phyloP scores from a whole-genome alignment of 306 rosid genomes.

The Citrullus colocynthis region DNA sequence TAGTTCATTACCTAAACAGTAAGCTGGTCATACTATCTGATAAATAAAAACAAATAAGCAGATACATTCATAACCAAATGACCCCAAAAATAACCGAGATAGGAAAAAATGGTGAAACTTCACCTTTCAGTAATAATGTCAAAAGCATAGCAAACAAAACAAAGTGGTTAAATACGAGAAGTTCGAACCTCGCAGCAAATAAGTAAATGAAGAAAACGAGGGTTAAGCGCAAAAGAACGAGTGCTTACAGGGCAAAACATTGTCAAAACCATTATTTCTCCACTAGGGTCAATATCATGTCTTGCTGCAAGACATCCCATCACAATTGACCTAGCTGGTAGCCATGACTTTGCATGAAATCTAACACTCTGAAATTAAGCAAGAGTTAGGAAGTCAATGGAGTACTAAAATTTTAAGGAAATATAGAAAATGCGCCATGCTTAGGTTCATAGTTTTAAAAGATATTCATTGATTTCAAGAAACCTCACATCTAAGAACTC shows the following conservation, averaged over 20 bases:
- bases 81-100: too few species aligned
- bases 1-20: too few species aligned
- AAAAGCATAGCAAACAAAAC: not conserved
- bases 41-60: too few species aligned
- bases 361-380: slow-evolving; percentile 46
- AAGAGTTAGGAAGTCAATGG: not conserved
- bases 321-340: slow-evolving; percentile 95
- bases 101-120: too few species aligned
- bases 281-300: slow-evolving; percentile 61
- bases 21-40: too few species aligned
- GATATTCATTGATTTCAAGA: not conserved
- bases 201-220: not conserved
- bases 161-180: not conserved
- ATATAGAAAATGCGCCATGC: not conserved
- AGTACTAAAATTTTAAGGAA: not conserved
- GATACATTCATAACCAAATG: too few species aligned
- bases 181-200: not conserved
- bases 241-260: slow-evolving; percentile 83
- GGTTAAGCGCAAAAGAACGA: not conserved
- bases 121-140: not conserved
- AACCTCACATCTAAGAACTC: slow-evolving; percentile 71
- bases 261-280: slow-evolving; percentile 75
- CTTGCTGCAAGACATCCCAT: slow-evolving; percentile 61
- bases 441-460: not conserved
- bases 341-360: slow-evolving; percentile 76